Evolutionary conservation across 768 basidiomycete genomes (phyloP).

Genomic region (Scleroderma bovista): DNA sequence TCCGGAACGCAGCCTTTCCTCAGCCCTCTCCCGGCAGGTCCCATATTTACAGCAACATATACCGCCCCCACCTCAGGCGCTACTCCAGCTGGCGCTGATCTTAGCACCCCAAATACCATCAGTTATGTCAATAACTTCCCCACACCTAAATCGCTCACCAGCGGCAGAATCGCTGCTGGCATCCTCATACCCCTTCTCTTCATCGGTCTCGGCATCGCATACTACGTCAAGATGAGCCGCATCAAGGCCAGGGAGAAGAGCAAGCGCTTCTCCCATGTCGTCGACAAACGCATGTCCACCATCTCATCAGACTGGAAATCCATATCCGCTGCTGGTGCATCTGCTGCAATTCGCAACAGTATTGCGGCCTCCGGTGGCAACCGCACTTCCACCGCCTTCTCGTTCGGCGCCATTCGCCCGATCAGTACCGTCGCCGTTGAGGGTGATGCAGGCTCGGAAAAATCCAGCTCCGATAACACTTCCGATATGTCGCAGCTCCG

Average conservation of each 20-base stretch:
- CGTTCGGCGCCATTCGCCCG: constrained; percentile 54
- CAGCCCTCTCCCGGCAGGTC: constrained; percentile 54
- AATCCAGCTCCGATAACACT: constrained; percentile 35
- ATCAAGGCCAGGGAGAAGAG: constrained; percentile 44
- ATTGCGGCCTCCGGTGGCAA: constrained; percentile 44
- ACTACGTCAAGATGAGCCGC: constrained; percentile 54
- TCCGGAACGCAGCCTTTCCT: constrained; percentile 46
- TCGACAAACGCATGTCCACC: constrained; percentile 83
- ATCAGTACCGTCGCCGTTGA: constrained; percentile 39
- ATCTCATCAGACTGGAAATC: constrained; percentile 76
- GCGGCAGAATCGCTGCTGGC: constrained; percentile 62
- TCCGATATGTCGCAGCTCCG: constrained; percentile 42
- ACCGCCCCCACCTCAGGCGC: constrained; percentile 35
- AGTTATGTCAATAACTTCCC: constrained; percentile 37
- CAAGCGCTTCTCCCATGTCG: constrained; percentile 53
- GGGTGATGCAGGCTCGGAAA: constrained; percentile 29
- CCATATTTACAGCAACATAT: constrained; percentile 65
- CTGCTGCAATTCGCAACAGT: constrained; percentile 66
- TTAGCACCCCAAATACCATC: constrained; percentile 26
- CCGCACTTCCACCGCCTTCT: constrained; percentile 44
- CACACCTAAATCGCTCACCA: constrained; percentile 32
- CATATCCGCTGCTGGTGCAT: constrained; percentile 63
- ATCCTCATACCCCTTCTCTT: constrained; percentile 59
- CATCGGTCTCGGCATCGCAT: constrained; percentile 35
- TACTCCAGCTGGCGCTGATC: constrained; percentile 37